phyloP scores from a whole-genome alignment of 257 asterid species.

The Solanum raphanifolium region DNA sequence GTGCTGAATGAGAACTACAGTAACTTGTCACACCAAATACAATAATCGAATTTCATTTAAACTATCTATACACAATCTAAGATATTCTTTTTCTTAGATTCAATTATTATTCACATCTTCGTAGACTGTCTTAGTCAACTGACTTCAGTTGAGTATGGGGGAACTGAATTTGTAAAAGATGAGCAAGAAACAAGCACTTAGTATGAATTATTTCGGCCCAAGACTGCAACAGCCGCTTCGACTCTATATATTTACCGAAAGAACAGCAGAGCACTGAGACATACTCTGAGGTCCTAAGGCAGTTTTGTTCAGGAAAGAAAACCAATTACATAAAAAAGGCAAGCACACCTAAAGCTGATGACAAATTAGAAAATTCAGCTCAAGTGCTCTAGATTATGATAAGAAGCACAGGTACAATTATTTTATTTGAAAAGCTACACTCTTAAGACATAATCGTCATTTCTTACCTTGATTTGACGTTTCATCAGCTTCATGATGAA shows the following conservation, averaged over 20 bases:
- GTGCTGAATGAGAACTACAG: not conserved
- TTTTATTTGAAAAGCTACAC: not conserved
- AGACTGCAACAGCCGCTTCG: not conserved
- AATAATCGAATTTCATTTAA: not conserved
- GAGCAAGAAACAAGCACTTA: not conserved
- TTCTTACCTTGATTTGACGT: conserved; percentile 45
- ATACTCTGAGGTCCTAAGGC: not conserved
- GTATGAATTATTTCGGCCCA: not conserved
- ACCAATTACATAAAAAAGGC: not conserved
- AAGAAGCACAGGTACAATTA: not conserved
- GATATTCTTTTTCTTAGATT: not conserved
- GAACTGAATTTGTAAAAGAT: not conserved
- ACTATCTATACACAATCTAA: not conserved
- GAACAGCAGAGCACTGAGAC: not conserved
- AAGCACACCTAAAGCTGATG: not conserved
- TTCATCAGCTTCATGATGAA: conserved; percentile 26
- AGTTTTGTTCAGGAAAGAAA: not conserved
- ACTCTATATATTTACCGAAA: not conserved
- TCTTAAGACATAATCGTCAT: not conserved
- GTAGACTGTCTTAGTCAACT: not conserved
- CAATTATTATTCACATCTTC: not conserved
- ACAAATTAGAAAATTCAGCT: not conserved
- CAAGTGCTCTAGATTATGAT: not conserved
- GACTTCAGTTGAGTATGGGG: not conserved
- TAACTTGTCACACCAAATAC: not conserved